Evolutionary conservation across 768 basidiomycete genomes (phyloP).

Genomic region (Kwoniella shandongensis): DNA sequence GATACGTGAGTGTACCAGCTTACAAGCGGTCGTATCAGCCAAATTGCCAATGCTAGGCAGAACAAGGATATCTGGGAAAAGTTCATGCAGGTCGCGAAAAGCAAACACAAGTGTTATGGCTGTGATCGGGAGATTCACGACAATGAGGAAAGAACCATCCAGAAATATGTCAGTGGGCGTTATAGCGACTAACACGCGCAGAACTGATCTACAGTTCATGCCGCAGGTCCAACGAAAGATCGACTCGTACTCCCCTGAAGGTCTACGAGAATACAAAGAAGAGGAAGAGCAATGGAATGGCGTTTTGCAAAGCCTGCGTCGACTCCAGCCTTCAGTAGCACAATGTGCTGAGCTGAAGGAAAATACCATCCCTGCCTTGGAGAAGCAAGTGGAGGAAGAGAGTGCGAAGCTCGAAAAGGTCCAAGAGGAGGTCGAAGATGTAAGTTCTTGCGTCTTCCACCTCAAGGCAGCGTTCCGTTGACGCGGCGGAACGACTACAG

Average conservation of each 20-base stretch:
- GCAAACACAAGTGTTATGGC: conserved; percentile 68
- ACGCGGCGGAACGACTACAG: conserved; percentile 51
- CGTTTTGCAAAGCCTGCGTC: conserved; percentile 63
- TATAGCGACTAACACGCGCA: background rate
- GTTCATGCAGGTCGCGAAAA: conserved; percentile 51
- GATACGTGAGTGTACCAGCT: background rate
- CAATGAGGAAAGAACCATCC: conserved; percentile 63
- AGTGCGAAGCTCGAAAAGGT: conserved; percentile 62
- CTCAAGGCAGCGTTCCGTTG: background rate
- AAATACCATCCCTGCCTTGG: conserved; percentile 62
- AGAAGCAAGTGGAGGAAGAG: conserved; percentile 61
- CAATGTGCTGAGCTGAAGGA: conserved; percentile 61
- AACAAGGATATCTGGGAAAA: conserved; percentile 31
- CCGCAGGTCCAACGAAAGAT: conserved; percentile 66
- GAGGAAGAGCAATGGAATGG: conserved; percentile 65
- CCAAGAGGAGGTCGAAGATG: conserved; percentile 64
- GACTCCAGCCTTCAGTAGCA: conserved; percentile 60
- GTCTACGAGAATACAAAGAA: conserved; percentile 53
- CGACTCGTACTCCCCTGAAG: conserved; percentile 60
- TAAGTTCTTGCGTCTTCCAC: conserved; percentile 43
- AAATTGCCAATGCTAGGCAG: conserved; percentile 24
- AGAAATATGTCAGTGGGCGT: conserved; percentile 64
- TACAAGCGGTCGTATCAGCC: conserved; percentile 4
- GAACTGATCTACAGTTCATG: conserved; percentile 4
- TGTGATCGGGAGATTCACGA: conserved; percentile 69